A percentile compares a stretch with the other conserved stretches of the same genome.
These are phyloP conservation scores for Populus tomentosa DNA, from an alignment of 441 rosid species.

Conservation along the genomic window DNA sequence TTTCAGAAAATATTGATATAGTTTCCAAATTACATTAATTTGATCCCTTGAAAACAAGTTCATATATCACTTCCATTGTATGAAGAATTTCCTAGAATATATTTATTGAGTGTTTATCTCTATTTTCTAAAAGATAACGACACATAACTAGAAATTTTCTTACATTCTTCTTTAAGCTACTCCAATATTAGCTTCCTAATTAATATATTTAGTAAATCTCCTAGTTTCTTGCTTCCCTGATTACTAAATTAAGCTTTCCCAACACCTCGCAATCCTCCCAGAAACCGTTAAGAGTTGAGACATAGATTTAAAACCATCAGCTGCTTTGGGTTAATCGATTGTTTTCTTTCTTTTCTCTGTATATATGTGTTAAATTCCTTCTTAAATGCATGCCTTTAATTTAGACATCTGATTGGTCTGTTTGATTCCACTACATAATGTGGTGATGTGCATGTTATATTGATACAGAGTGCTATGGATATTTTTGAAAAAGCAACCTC, in stretches of 20 bases:
- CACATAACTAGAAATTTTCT: too few relatives aligned
- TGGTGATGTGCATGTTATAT: too few relatives aligned
- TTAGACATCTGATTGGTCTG: background rate
- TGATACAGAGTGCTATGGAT: slow-evolving; percentile 31
- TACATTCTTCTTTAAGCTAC: background rate
- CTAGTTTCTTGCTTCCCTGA: slow-evolving; percentile 11
- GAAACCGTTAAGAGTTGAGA: background rate
- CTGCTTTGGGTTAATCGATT: background rate
- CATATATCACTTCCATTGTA: background rate
- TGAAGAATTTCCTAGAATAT: too few relatives aligned
- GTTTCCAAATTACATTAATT: too few relatives aligned
- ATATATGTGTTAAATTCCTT: background rate
- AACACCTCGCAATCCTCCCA: background rate
- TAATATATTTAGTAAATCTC: background rate
- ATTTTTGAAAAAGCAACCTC: slow-evolving; percentile 39
- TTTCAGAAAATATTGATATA: too few relatives aligned
- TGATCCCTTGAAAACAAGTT: background rate
- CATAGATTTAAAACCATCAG: background rate
- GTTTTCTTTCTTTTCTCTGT: background rate
- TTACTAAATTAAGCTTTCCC: too few relatives aligned
- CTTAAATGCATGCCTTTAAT: background rate
- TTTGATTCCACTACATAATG: too few relatives aligned
- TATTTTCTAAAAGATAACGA: too few relatives aligned
- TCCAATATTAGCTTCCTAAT: background rate
- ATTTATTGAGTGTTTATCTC: too few relatives aligned